Evolutionary conservation across 1,284 basidiomycete species (phyloP), one percentile per base, ranked within the genome.

Genomic region (Heterobasidion annosum): DNA sequence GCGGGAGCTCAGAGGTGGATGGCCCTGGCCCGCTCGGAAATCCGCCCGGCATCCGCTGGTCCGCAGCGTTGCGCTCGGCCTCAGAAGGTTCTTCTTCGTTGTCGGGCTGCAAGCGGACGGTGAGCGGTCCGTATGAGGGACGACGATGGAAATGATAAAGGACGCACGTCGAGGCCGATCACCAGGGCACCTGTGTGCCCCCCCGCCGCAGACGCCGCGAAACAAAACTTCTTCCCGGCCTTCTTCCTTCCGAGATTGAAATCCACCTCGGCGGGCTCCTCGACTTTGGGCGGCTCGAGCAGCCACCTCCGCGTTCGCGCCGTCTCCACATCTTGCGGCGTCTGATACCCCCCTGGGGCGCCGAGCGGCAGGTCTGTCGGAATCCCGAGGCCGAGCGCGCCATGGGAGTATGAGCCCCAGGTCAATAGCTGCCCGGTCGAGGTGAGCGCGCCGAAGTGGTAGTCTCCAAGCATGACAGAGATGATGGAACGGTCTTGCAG

Each of bases 161-260:
- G 4, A n/a, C 50, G 60, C 54, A 84, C 83, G 71, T 86, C 80
- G 18, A 91, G 69, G 64, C 92, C 88, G 34, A 94, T 85, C 1
- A 91, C 88, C 50, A 95, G 72, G 0, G 91, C 91, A 9, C 91
- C 93, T 55, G 81, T 88, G 63, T 95, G 93, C 91, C 91, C 93
- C 12, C 92, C 93, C 0, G 83, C 79, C 3, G 91, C 89, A 4
- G 89, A 78, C 8, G 85, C 83, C 3, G 78, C 78, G 61, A 93
- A 89, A 59, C 88, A 91, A 62, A 89, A 94, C 51, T 85, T 74
- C 58, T 73, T 78, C 37, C 60, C 64, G 13, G 54, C 33, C 55
- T 70, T 71, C 60, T 73, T 76, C 37, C 25, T 25, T 7, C 68
- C 73, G 59, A 81, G 73, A 62, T 83, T 51, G 50, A 51, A 51